Evolutionary conservation across 2,329 filamentous ascomycete species (phyloP).

Genomic region (Penicillium frequentans): DNA sequence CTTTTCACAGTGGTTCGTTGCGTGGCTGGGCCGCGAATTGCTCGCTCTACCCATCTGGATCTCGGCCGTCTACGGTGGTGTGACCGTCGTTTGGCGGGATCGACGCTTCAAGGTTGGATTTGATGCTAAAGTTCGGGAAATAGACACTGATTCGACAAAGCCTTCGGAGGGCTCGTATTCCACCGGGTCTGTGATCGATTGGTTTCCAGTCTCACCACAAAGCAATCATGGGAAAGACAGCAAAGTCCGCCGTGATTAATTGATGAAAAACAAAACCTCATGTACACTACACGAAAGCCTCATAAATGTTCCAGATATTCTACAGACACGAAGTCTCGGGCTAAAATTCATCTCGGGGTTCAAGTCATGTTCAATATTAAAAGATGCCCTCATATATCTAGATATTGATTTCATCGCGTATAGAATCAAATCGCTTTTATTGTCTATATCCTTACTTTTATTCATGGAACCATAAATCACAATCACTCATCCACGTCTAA

Average conservation of each 20-base stretch:
- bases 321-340: background rate
- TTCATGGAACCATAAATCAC: slow-evolving; percentile 6
- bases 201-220: slow-evolving; percentile 9
- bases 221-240: slow-evolving; percentile 1
- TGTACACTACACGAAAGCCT: background rate
- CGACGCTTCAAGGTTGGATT: slow-evolving; percentile 76
- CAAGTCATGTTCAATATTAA: background rate
- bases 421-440: slow-evolving; percentile 1
- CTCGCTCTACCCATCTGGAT: slow-evolving; percentile 87
- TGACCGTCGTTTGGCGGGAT: slow-evolving; percentile 84
- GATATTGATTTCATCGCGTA: background rate
- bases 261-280: background rate
- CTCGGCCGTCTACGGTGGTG: slow-evolving; percentile 85
- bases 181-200: slow-evolving; percentile 12
- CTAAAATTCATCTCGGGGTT: background rate
- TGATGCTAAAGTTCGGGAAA: slow-evolving; percentile 76
- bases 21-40: slow-evolving; percentile 82
- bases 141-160: slow-evolving; percentile 27
- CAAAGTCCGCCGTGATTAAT: slow-evolving; percentile 23
- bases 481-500: slow-evolving; percentile 3
- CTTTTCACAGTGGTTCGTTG: slow-evolving; percentile 70
- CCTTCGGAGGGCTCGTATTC: slow-evolving; percentile 26
- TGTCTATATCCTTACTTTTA: slow-evolving; percentile 17
- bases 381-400: background rate
- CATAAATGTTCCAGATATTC: background rate